Percentiles rank a stretch among this genome's conserved stretches.
Conservation (phyloP, 441 rosid genomes). For the Erodium moschatum region DNA sequence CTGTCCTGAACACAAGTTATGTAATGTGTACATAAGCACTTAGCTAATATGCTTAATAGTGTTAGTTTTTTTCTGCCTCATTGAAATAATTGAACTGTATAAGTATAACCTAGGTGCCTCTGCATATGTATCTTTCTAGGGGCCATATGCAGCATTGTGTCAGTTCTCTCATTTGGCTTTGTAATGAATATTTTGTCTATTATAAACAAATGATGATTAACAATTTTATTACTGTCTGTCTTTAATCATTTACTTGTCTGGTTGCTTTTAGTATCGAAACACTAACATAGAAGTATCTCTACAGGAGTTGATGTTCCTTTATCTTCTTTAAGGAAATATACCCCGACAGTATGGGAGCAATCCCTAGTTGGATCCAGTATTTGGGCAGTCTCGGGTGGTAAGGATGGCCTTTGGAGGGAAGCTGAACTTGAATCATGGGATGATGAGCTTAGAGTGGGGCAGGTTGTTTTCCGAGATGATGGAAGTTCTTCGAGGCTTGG, state of each 20-base stretch:
- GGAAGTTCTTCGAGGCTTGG: slow-evolving; percentile 59
- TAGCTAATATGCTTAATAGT: background rate
- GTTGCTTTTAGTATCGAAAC: slow-evolving; percentile 16
- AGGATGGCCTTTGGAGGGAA: slow-evolving; percentile 57
- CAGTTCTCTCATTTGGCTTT: background rate
- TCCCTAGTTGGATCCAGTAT: slow-evolving; percentile 73
- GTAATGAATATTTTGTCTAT: background rate
- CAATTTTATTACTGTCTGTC: background rate
- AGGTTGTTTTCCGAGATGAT: slow-evolving; percentile 65
- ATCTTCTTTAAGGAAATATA: slow-evolving; percentile 59
- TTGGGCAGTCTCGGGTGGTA: slow-evolving; percentile 59
- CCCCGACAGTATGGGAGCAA: slow-evolving; percentile 55
- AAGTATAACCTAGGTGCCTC: background rate
- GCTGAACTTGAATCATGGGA: slow-evolving; percentile 96
- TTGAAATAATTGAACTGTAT: background rate
- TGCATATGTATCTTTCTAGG: background rate
- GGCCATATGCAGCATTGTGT: background rate
- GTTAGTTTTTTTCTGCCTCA: background rate
- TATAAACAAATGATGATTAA: background rate
- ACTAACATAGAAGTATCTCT: slow-evolving; percentile 19
- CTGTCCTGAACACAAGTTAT: slow-evolving; percentile 1
- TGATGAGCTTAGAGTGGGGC: slow-evolving; percentile 45
- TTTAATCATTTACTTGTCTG: slow-evolving; percentile 7
- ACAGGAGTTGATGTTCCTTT: slow-evolving; percentile 69
- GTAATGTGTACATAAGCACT: slow-evolving; percentile 4